Base-by-base conservation (phyloP, 345 rosid species). In the Erucastrum elatum region DNA sequence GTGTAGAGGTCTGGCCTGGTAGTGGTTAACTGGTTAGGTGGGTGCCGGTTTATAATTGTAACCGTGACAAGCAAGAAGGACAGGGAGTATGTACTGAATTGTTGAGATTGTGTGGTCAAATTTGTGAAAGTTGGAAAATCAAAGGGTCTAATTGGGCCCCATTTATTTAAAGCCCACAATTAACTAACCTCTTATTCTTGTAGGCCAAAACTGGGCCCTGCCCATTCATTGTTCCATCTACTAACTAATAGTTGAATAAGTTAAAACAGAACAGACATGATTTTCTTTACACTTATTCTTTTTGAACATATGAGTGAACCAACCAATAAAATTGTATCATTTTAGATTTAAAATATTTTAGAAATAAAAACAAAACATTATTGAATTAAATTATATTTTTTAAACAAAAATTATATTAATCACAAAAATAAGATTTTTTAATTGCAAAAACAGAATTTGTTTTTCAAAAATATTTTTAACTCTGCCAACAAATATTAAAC, bases 181-280 rank as follows among this genome's bases (percentile, higher is more conserved):
- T 46, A 66, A 71, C 53, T n/a, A 66, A 58, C 53, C 31, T 73
- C 37, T 35, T 53, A 10, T 61, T 6, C 30, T 67, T 66, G 78
- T 68, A 79, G 82, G 37, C 78, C 70, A 9, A 74, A 74, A 33
- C 9, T 66, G 74, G 82, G 68, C 82, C 71, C 74, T 74, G 71
- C 71, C 74, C 74, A 79, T 74, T 80, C 31, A 80, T 51, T 80
- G 9, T 74, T 62, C 51, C 78, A 74, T 68, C 82, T 68, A 68
- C 82, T 34, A 68, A 67, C 77, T 66, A 58, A 39, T 21, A 65
- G 33, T 44, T 39, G 9, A 21, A 41, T 27, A 39, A 37, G 71
- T 64, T 30, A 8, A 58, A 26, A 39, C 44, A n/a, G 30, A 77
- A 49, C 75, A 53, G 25, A 17, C 58, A n/a, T n/a, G 55, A n/a